These are phyloP conservation scores for Hibiscus trionum DNA, from an alignment of 345 rosid genomes.

Conservation along the genomic window DNA sequence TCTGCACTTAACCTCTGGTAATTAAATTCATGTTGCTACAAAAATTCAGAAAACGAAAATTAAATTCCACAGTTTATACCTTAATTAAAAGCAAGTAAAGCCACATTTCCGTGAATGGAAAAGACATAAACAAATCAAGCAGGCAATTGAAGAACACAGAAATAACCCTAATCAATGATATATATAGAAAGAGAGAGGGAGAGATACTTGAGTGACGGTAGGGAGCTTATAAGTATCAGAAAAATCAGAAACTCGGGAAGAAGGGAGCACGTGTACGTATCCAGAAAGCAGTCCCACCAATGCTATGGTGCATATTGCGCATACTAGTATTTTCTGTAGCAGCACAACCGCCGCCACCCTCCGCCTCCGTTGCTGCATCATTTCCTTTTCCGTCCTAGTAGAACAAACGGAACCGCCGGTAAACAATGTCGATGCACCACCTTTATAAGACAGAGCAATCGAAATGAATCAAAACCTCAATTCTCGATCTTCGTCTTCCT, in stretches of 20 bases:
- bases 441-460: background rate
- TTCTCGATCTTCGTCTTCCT: background rate
- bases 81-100: background rate
- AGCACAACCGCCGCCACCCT: slow-evolving; percentile 28
- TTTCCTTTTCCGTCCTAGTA: background rate
- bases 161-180: background rate
- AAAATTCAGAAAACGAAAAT: background rate
- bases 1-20: slow-evolving; percentile 32
- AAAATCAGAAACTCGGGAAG: slow-evolving; percentile 29
- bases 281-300: slow-evolving; percentile 23
- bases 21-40: slow-evolving; percentile 31
- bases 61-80: background rate
- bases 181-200: background rate
- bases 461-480: background rate
- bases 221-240: slow-evolving; percentile 43
- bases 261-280: slow-evolving; percentile 51
- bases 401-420: background rate
- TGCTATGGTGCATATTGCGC: slow-evolving; percentile 49
- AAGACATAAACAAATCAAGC: slow-evolving; percentile 1
- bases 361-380: slow-evolving; percentile 36
- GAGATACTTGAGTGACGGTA: slow-evolving; percentile 24
- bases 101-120: slow-evolving; percentile 1
- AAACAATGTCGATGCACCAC: slow-evolving; percentile 6
- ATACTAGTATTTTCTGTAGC: slow-evolving; percentile 45
- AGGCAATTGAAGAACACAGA: background rate